Conservation (phyloP, 202 grass and related monocot species). For the Setaria italica region DNA sequence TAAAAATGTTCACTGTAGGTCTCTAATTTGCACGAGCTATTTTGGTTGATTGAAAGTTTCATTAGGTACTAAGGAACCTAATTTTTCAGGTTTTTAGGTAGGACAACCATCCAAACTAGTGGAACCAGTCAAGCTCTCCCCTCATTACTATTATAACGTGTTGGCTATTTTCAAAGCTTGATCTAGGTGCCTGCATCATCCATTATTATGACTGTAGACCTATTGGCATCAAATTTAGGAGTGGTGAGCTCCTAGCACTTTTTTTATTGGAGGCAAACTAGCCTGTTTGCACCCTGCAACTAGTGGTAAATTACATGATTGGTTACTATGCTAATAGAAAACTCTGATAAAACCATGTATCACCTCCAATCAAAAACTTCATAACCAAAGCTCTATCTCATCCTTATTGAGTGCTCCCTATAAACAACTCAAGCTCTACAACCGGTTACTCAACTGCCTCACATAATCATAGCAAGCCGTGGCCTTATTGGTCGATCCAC, state of each 20-base stretch:
- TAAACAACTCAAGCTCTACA: no score
- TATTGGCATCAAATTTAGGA: background rate
- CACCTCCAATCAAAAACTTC: background rate
- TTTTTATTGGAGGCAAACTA: no score
- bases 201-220: background rate
- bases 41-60: background rate
- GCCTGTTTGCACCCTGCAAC: no score
- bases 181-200: background rate
- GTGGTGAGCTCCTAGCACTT: no score
- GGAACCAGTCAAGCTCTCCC: background rate
- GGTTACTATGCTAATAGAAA: background rate
- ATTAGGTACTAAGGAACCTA: background rate
- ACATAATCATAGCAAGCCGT: no score
- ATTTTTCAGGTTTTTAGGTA: background rate
- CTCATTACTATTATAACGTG: background rate
- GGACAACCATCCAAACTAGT: background rate
- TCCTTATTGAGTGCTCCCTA: no score
- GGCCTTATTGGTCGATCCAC: no score
- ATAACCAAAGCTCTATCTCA: no score
- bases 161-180: background rate
- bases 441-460: no score
- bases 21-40: background rate
- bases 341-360: background rate
- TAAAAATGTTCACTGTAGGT: background rate
- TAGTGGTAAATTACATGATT: no score